Base-by-base conservation (phyloP, 768 basidiomycete species). In the Auricularia auricula-judae region DNA sequence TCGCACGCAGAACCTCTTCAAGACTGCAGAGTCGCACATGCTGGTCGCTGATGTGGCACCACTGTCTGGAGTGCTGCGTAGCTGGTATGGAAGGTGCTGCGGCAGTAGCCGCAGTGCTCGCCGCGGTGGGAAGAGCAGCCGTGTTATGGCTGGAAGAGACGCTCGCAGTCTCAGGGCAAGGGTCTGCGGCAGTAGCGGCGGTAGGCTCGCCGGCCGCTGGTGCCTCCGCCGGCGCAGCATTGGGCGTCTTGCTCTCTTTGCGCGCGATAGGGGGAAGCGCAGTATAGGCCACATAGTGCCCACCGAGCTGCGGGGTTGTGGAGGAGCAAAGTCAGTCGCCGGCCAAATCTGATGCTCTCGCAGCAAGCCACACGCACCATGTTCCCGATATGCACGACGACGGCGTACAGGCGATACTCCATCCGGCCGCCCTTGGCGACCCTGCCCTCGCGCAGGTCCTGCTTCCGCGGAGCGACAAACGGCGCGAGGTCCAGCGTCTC, bases 21-120 rank as follows among this genome's bases (percentile, higher is more conserved):
- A 96, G 73, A 53, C 86, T 84, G 10, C 88, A 84, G 58, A 90
- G 76, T 56, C 89, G 81, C n/a, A 98, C 93, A 56, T 83, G 76
- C 2, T 89, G 91, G 71, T 98, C 95, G 69, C 92, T 94, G 74
- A 96, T 87, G 72, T 89, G 95, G 58, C 90, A 91, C 95, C 95
- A 98, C 66, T 89, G 84, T 53, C 93, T 68, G 61, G 21, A 70
- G 0, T 21, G 18, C 10, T 21, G 47, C 47, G 47, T 8, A 5
- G 21, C 47, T 4, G 47, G 14, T 21, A 18, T 18, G 34, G 65
- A 3, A 35, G 63, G 4, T 53, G 36, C 12, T 65, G 59, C 63
- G 21, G 39, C 14, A 4, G 18, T 21, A 16, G 47, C 47, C 47
- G 47, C 47, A 51, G 47, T 51, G 21, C 18, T 18, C 14, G 47